A percentile compares a stretch with the other conserved stretches of the same genome.
Conservation (phyloP, 2,329 filamentous ascomycete genomes). For the Ciborinia camelliae region DNA sequence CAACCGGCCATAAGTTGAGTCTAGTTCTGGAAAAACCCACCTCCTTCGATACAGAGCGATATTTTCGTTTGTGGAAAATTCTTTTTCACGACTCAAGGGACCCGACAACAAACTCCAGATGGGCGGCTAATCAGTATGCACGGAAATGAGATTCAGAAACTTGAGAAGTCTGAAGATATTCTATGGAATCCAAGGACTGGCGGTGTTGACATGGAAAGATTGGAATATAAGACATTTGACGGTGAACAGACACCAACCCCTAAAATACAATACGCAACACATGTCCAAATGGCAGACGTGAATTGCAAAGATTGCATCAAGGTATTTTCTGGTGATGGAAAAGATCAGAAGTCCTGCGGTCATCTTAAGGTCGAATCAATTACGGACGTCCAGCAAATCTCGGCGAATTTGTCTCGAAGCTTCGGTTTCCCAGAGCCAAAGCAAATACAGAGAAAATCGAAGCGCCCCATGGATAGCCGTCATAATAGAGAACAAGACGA, state of each 20-base stretch:
- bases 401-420: constrained; percentile 1
- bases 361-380: neutral
- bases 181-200: neutral
- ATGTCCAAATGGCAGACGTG: neutral
- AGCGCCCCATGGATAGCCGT: neutral
- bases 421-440: neutral
- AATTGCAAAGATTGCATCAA: neutral
- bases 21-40: neutral
- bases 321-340: neutral
- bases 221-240: neutral
- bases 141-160: neutral
- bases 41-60: neutral
- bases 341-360: neutral
- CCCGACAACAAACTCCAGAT: neutral
- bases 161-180: neutral
- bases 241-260: neutral
- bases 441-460: neutral
- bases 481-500: neutral
- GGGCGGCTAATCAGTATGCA: neutral
- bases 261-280: neutral
- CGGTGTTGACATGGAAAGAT: neutral
- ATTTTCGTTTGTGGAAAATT: constrained; percentile 8
- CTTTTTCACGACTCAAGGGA: constrained; percentile 9
- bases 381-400: neutral
- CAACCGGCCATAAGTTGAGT: neutral